Evolutionary conservation across 2,329 filamentous ascomycete genomes (phyloP).

Genomic region (Aspergillus clavatus): DNA sequence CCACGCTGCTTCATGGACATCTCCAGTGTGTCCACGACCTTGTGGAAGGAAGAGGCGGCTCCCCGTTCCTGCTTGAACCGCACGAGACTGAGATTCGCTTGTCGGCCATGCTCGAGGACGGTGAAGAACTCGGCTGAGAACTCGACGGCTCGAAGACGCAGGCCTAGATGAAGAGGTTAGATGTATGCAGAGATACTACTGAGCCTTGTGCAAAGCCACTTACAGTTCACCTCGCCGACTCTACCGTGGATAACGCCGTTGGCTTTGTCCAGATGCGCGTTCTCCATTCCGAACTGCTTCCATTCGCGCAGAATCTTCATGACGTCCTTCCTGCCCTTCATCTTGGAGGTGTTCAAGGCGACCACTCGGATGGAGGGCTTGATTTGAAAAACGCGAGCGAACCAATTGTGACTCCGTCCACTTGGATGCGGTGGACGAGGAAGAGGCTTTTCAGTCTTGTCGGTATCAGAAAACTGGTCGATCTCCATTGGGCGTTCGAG

Average conservation of each 20-base stretch:
- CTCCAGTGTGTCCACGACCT: constrained; percentile 72
- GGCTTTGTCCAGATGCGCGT: constrained; percentile 72
- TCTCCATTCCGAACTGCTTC: constrained; percentile 73
- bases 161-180: constrained; percentile 49
- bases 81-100: constrained; percentile 70
- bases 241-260: constrained; percentile 75
- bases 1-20: constrained; percentile 61
- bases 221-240: constrained; percentile 73
- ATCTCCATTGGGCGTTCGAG: constrained; percentile 14
- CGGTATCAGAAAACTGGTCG: constrained; percentile 15
- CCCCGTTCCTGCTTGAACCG: constrained; percentile 86
- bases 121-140: constrained; percentile 86
- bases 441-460: constrained; percentile 12
- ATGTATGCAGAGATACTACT: neutral
- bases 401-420: constrained; percentile 67
- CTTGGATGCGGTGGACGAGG: constrained; percentile 12
- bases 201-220: too few relatives aligned
- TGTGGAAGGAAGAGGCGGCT: constrained; percentile 84
- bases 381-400: constrained; percentile 81
- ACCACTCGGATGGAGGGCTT: constrained; percentile 74
- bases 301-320: constrained; percentile 71
- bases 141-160: constrained; percentile 79
- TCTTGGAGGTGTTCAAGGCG: constrained; percentile 68
- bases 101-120: constrained; percentile 77
- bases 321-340: constrained; percentile 72